These are phyloP conservation scores for Avicennia marina DNA, from an alignment of 257 asterid species.

Conservation along the genomic window DNA sequence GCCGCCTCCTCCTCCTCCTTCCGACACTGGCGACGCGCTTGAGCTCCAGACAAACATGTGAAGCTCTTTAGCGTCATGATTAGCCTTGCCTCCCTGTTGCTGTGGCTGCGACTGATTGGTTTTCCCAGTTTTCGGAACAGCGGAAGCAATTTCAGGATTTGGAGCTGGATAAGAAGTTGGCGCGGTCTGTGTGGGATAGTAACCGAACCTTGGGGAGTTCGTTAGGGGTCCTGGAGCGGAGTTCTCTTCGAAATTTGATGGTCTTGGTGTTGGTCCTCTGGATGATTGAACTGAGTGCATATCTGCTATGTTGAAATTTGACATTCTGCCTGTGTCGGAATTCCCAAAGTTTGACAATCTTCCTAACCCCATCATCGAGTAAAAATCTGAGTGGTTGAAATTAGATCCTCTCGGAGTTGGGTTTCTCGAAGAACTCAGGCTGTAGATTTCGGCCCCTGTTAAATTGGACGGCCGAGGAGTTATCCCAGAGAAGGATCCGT, in stretches of 20 bases:
- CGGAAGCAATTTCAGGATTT: constrained; percentile 78
- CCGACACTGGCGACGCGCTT: constrained; percentile 93
- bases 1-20: constrained; percentile 28
- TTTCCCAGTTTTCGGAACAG: constrained; percentile 39
- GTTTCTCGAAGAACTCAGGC: constrained; percentile 51
- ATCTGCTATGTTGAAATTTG: constrained; percentile 64
- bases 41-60: constrained; percentile 99
- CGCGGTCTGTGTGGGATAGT: constrained; percentile 44
- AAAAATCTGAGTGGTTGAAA: constrained; percentile 48
- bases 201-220: constrained; percentile 74
- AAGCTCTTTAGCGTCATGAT: constrained; percentile 81
- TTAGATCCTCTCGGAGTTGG: constrained; percentile 53
- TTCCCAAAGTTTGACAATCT: constrained; percentile 74
- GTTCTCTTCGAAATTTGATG: constrained; percentile 83
- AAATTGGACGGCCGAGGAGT: constrained; percentile 50
- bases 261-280: constrained; percentile 88
- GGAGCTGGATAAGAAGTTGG: constrained; percentile 83
- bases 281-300: constrained; percentile 89
- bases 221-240: constrained; percentile 51
- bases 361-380: constrained; percentile 73
- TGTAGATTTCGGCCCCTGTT: constrained; percentile 54
- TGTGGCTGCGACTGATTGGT: constrained; percentile 21
- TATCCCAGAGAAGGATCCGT: constrained; percentile 29
- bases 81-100: constrained; percentile 32
- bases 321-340: constrained; percentile 66